A percentile compares a stretch with the other conserved stretches of the same genome.
Conservation (phyloP, 1,139 yeast species). For the Lizanozyma gosingica region DNA sequence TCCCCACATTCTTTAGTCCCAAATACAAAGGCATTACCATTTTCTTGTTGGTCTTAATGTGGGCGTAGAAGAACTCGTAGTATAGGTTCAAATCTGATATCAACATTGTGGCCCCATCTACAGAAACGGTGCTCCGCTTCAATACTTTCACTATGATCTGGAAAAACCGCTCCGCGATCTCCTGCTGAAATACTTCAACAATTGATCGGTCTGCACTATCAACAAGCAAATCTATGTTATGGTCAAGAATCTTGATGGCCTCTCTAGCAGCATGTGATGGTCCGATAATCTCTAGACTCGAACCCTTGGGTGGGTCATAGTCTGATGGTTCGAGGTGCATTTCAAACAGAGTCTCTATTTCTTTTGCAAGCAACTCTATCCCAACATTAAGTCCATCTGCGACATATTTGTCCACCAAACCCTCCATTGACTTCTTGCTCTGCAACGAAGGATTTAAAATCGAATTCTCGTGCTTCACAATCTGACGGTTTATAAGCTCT, state of each 20-base stretch:
- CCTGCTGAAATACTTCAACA: conserved; percentile 89
- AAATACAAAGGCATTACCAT: conserved; percentile 68
- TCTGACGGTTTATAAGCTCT: conserved; percentile 56
- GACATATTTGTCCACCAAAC: conserved; percentile 73
- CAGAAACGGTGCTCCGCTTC: conserved; percentile 60
- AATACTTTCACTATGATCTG: conserved; percentile 67
- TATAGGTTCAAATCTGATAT: conserved; percentile 69
- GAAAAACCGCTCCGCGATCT: conserved; percentile 82
- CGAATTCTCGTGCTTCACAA: conserved; percentile 63
- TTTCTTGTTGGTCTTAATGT: conserved; percentile 52
- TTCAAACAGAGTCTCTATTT: conserved; percentile 41
- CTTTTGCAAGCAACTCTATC: conserved; percentile 76
- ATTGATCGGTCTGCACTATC: conserved; percentile 86
- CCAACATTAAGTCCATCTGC: conserved; percentile 91
- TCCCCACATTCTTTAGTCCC: conserved; percentile 78
- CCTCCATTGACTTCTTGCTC: conserved; percentile 72
- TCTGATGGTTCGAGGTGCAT: conserved; percentile 19
- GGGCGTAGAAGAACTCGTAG: conserved; percentile 56
- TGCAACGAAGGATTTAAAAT: conserved; percentile 75
- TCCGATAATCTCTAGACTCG: conserved; percentile 18
- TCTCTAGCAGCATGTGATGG: conserved; percentile 66
- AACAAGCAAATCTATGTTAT: conserved; percentile 66
- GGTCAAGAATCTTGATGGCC: conserved; percentile 52
- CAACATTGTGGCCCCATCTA: conserved; percentile 73
- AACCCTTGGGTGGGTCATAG: conserved; percentile 21